Evolutionary conservation across 192 early-diverging fungal genomes (phyloP).

Genomic region (Coemansia aciculifera): DNA sequence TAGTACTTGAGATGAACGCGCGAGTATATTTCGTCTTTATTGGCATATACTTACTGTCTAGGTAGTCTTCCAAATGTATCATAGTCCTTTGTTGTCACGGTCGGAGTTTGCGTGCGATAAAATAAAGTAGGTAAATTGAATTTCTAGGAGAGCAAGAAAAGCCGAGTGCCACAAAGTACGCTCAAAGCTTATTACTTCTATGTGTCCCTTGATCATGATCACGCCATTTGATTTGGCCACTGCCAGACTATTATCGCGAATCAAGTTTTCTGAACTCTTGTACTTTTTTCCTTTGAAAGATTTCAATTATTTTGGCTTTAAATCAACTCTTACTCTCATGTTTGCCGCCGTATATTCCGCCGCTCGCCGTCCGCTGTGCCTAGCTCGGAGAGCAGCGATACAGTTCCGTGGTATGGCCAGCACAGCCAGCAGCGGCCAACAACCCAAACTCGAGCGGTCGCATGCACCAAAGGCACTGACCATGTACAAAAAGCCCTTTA

Average conservation of each 20-base stretch:
- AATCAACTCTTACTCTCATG: background rate
- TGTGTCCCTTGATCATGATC: background rate
- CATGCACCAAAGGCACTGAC: slow-evolving; percentile 42
- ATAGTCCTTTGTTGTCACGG: background rate
- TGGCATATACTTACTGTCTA: slow-evolving; percentile 67
- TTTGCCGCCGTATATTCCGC: slow-evolving; percentile 8
- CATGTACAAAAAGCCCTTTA: slow-evolving; percentile 55
- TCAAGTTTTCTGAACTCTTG: background rate
- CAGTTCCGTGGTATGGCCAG: slow-evolving; percentile 14
- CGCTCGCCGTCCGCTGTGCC: background rate
- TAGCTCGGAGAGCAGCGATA: slow-evolving; percentile 7
- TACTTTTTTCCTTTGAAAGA: background rate
- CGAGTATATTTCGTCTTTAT: background rate
- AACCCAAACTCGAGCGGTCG: slow-evolving; percentile 31
- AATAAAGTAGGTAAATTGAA: background rate
- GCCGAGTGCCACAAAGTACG: background rate
- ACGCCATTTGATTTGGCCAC: background rate
- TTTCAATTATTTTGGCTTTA: background rate
- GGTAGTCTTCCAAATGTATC: slow-evolving; percentile 85
- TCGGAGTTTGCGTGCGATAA: background rate
- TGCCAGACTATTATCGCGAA: background rate
- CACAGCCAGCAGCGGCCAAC: background rate
- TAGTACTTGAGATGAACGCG: background rate
- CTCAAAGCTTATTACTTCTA: background rate
- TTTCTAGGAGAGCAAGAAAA: background rate